phyloP scores from a whole-genome alignment of 192 early-diverging fungal species.

The Coemansia sp. region DNA sequence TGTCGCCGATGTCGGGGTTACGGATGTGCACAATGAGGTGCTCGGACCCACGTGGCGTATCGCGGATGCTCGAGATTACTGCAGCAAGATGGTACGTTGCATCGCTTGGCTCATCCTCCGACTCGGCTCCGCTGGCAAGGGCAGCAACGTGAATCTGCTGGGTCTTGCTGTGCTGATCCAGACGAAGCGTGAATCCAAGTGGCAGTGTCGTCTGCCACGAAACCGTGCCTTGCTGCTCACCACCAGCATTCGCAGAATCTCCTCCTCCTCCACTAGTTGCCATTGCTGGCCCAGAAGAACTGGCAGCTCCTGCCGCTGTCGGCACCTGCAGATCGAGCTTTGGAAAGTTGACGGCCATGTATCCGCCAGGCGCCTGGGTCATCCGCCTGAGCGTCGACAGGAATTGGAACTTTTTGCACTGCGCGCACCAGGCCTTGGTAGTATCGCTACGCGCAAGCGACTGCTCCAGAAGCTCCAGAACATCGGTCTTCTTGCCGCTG shows the following conservation, averaged over 20 bases:
- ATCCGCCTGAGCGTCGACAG: slow-evolving; percentile 71
- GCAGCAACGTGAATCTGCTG: slow-evolving; percentile 7
- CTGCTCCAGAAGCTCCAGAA: slow-evolving; percentile 25
- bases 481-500: slow-evolving; percentile 10
- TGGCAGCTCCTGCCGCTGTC: not conserved
- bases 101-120: not conserved
- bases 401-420: slow-evolving; percentile 82
- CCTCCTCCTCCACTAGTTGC: not conserved
- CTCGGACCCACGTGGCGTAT: slow-evolving; percentile 33
- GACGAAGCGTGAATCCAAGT: slow-evolving; percentile 11
- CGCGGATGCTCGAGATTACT: slow-evolving; percentile 48
- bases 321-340: slow-evolving; percentile 16
- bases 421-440: slow-evolving; percentile 76
- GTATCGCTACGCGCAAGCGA: slow-evolving; percentile 25
- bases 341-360: slow-evolving; percentile 80
- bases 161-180: not conserved
- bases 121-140: not conserved
- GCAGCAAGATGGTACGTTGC: slow-evolving; percentile 23
- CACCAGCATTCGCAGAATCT: not conserved
- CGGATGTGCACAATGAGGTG: slow-evolving; percentile 51
- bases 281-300: slow-evolving; percentile 1
- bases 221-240: not conserved
- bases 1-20: slow-evolving; percentile 9
- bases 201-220: slow-evolving; percentile 40
- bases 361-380: slow-evolving; percentile 61